A percentile compares a stretch with the other conserved stretches of the same genome.
Evolutionary conservation across 73 alveolate genomes (phyloP).

Genomic region (Paraurostyla sp.): DNA sequence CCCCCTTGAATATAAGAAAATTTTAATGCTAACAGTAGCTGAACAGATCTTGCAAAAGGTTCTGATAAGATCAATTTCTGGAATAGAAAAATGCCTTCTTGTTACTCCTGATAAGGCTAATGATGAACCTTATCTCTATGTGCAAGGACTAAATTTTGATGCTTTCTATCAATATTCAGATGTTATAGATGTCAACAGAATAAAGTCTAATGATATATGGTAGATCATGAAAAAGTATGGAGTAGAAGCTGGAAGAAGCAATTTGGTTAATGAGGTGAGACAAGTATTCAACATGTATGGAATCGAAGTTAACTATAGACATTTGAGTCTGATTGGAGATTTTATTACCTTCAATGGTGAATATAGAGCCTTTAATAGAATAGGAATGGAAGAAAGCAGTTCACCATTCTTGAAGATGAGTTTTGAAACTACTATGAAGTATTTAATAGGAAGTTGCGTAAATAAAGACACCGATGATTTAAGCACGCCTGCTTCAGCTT

Average conservation of each 20-base stretch:
- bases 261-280: constrained; percentile 95
- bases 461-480: constrained; percentile 77
- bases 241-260: constrained; percentile 97
- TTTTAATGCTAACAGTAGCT: constrained; percentile 77
- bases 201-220: constrained; percentile 94
- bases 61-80: constrained; percentile 49
- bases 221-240: constrained; percentile 94
- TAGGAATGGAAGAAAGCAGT: constrained; percentile 83
- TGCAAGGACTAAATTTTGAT: constrained; percentile 93
- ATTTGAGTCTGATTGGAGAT: constrained; percentile 97
- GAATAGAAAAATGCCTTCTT: constrained; percentile 45
- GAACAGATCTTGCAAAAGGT: constrained; percentile 63
- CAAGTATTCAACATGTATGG: constrained; percentile 96
- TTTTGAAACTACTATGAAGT: constrained; percentile 84
- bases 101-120: constrained; percentile 41
- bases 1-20: constrained; percentile 77
- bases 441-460: constrained; percentile 75
- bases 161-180: constrained; percentile 87
- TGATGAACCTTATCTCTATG: constrained; percentile 40
- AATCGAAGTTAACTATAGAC: constrained; percentile 97
- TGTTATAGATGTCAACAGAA: constrained; percentile 89
- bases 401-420: constrained; percentile 89
- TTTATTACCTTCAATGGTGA: constrained; percentile 98
- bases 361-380: constrained; percentile 91
- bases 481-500: constrained; percentile 76